These are phyloP conservation scores for Nepenthes alata DNA, from an alignment of 179 eudicot species.

Conservation along the genomic window DNA sequence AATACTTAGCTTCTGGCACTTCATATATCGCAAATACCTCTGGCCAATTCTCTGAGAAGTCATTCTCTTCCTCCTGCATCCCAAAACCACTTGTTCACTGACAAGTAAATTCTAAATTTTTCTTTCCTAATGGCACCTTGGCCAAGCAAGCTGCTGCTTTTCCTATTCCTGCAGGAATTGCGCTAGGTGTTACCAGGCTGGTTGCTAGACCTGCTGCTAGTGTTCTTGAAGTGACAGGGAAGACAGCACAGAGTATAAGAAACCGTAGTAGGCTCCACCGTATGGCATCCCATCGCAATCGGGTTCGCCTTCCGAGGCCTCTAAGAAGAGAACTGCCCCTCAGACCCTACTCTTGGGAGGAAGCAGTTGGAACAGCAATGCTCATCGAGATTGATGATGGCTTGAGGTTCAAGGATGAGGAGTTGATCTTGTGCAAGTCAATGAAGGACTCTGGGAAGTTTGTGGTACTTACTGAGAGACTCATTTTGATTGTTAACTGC, in stretches of 20 bases:
- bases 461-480: slow-evolving; percentile 49
- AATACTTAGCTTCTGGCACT: too few species aligned
- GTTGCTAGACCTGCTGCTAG: slow-evolving; percentile 97
- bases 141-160: neutral
- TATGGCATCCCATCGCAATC: slow-evolving; percentile 39
- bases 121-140: too few species aligned
- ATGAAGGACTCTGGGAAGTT: slow-evolving; percentile 54
- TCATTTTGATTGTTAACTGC: slow-evolving; percentile 52
- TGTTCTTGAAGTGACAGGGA: slow-evolving; percentile 90
- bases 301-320: slow-evolving; percentile 85
- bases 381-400: slow-evolving; percentile 45
- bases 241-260: slow-evolving; percentile 91
- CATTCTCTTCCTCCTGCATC: too few species aligned
- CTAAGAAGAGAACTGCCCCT: slow-evolving; percentile 57
- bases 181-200: slow-evolving; percentile 84
- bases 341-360: slow-evolving; percentile 87
- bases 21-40: too few species aligned
- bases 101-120: too few species aligned
- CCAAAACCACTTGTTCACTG: too few species aligned
- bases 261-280: slow-evolving; percentile 74
- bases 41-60: too few species aligned
- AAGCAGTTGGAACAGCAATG: slow-evolving; percentile 69
- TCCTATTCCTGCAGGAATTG: slow-evolving; percentile 46
- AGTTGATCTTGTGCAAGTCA: slow-evolving; percentile 54
- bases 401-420: slow-evolving; percentile 44